Evolutionary conservation across 805 yeast genomes (phyloP), one percentile per base, ranked within the genome.

Genomic region (Kazachstania taianensis): DNA sequence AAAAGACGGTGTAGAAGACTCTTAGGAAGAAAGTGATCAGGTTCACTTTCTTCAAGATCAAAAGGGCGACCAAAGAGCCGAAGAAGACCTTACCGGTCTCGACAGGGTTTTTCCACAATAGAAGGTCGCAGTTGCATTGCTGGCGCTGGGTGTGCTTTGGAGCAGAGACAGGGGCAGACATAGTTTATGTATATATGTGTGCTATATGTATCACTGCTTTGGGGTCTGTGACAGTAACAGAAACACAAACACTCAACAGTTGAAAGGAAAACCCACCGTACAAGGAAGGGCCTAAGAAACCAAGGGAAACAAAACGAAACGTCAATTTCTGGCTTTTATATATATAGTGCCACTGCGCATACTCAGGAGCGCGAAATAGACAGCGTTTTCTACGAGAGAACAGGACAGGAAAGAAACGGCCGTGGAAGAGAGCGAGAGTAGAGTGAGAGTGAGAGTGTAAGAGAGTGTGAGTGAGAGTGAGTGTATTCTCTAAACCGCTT

Each of bases 71-170:
- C 31, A 83, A 53, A 41, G 79, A 66, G 24, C 75, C 67, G 30
- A 81, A 92, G 48, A 85, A 73, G 30, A 80, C 75, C 53, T 78
- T 76, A 43, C 81, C 96, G 35, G 95, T 78, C 54, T 70, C 69
- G 44, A 70, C 65, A 29, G 96, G 63, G 37, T 59, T 57, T 36
- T 47, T 57, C 63, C 63, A 59, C 39, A 49, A 41, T 34, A 59
- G 38, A 32, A 59, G 36, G 32, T 51, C 59, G 35, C 46, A 44
- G 14, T 41, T 22, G 18, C 40, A 37, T n/a, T n/a, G 18, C 28
- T 13, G 20, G 39, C 28, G 9, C 22, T n/a, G n/a, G n/a, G n/a
- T n/a, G n/a, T n/a, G n/a, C 14, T 37, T 19, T n/a, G 36, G 28
- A 30, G 28, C 28, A 4, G 20, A 12, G 22, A 14, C 23, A 26